Conservation (phyloP, 345 rosid genomes). For the Erucastrum elatum region DNA sequence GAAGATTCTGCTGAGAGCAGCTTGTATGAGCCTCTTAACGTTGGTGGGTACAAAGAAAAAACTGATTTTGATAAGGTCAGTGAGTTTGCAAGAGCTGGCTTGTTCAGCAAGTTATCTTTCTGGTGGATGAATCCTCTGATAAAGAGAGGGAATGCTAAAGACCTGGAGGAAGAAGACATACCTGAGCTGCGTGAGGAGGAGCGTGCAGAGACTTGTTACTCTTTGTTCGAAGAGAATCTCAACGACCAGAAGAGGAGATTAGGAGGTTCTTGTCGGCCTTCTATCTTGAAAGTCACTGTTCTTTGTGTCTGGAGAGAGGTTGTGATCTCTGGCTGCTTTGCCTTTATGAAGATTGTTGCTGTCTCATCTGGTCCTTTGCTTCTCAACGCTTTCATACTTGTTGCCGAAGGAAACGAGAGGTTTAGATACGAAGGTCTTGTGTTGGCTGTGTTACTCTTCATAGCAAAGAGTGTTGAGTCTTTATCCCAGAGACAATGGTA, state of each 20-base stretch:
- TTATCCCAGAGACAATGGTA: conserved; percentile 93
- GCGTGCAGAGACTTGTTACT: conserved; percentile 72
- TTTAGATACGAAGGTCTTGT: conserved; percentile 75
- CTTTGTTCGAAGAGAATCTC: conserved; percentile 51
- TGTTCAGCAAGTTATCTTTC: conserved; percentile 65
- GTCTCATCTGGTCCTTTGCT: conserved; percentile 82
- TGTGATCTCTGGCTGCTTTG: conserved; percentile 77
- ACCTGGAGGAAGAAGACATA: conserved; percentile 69
- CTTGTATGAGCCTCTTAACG: conserved; percentile 59
- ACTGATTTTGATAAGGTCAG: conserved; percentile 39
- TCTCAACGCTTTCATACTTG: conserved; percentile 84
- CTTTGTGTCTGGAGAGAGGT: conserved; percentile 69
- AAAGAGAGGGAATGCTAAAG: conserved; percentile 66
- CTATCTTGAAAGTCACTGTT: conserved; percentile 58
- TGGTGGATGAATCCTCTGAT: conserved; percentile 89
- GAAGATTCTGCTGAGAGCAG: conserved; percentile 40
- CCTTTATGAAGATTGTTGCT: conserved; percentile 71
- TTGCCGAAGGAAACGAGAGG: conserved; percentile 70
- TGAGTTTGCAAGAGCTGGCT: conserved; percentile 62
- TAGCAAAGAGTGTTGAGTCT: conserved; percentile 70
- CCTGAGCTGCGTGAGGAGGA: conserved; percentile 62
- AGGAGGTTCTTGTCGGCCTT: conserved; percentile 45
- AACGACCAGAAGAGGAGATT: conserved; percentile 52
- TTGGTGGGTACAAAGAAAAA: conserved; percentile 30
- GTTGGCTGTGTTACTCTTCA: conserved; percentile 60